A percentile compares a stretch with the other conserved stretches of the same genome.
Conservation (phyloP, 345 rosid genomes). For the Heritiera littoralis region DNA sequence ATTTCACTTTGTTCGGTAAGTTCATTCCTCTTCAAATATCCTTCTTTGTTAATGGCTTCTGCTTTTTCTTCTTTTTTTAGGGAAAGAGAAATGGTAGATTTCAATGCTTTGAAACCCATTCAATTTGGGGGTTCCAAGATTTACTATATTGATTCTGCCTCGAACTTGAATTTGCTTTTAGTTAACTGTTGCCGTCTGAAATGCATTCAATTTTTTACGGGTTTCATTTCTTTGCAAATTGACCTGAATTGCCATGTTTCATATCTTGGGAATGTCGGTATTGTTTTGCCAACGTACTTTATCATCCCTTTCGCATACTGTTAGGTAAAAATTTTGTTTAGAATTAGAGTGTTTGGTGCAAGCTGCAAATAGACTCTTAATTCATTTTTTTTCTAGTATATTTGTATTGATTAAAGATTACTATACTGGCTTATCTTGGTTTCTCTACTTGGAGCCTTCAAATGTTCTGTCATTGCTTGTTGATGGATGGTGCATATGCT, state of each 20-base stretch:
- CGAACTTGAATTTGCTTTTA: neutral
- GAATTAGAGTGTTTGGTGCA: neutral
- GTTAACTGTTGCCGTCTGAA: neutral
- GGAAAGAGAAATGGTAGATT: no score
- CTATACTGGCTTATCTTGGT: neutral
- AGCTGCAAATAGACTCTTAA: neutral
- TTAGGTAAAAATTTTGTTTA: neutral
- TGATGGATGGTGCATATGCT: neutral
- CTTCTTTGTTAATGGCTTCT: neutral
- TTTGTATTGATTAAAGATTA: neutral
- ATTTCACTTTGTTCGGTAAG: neutral
- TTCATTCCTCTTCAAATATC: neutral
- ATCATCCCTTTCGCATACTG: neutral
- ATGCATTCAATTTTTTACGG: neutral
- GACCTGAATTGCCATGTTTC: neutral
- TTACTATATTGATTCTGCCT: neutral
- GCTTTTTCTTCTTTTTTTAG: neutral
- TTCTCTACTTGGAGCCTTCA: neutral
- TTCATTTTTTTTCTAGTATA: neutral
- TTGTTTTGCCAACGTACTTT: neutral
- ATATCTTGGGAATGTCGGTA: constrained; percentile 2
- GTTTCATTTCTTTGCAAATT: neutral
- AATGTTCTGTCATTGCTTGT: neutral
- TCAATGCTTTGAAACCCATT: neutral
- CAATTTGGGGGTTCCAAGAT: constrained; percentile 7